Percentiles rank a stretch among this genome's conserved stretches.
Evolutionary conservation across 2,329 filamentous ascomycete genomes (phyloP).

Genomic region (Pezicula radicicola): DNA sequence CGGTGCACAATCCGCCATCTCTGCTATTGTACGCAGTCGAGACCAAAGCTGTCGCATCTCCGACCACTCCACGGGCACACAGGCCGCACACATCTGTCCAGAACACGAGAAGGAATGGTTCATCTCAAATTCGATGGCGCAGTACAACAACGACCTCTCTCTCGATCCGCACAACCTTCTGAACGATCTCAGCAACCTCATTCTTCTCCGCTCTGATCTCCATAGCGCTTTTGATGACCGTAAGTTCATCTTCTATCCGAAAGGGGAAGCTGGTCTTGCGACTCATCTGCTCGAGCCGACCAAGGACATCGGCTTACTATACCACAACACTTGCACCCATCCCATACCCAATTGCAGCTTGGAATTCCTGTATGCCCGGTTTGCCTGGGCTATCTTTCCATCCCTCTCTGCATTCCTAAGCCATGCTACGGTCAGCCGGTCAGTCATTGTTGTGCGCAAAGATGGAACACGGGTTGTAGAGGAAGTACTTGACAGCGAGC

Average conservation of each 20-base stretch:
- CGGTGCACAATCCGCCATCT: not conserved
- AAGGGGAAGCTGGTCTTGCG: not conserved
- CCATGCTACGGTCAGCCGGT: not conserved
- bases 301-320: not conserved
- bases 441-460: not conserved
- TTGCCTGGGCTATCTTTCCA: not conserved
- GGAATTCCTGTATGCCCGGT: not conserved
- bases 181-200: not conserved
- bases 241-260: not conserved
- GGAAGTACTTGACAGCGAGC: not conserved
- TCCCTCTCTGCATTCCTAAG: not conserved
- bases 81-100: not conserved
- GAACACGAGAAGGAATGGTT: not conserved
- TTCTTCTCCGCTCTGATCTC: not conserved
- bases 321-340: not conserved
- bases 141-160: not conserved
- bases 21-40: not conserved
- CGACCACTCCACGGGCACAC: not conserved
- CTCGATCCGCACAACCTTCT: not conserved
- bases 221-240: not conserved
- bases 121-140: not conserved
- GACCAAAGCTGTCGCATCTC: not conserved
- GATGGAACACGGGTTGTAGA: not conserved
- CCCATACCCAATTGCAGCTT: not conserved
- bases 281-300: not conserved